Percentiles rank a stretch among this genome's conserved stretches.
Evolutionary conservation across 2,329 filamentous ascomycete species (phyloP).

Genomic region (Alternaria ethzedia): DNA sequence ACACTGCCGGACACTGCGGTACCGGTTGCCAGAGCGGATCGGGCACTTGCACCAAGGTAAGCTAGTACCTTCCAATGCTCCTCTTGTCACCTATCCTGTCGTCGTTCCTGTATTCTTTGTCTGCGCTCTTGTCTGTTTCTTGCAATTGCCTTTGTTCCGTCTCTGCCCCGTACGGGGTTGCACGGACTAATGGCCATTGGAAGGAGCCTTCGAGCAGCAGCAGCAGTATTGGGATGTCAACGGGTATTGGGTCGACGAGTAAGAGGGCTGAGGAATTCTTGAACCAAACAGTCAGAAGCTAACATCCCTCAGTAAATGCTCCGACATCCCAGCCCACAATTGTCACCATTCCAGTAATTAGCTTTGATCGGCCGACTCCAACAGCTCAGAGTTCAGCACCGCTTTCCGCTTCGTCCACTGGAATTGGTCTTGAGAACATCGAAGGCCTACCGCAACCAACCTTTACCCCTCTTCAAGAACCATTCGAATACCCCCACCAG

Average conservation of each 20-base stretch:
- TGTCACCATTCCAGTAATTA: constrained; percentile 8
- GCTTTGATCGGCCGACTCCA: neutral
- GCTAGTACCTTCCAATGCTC: constrained; percentile 26
- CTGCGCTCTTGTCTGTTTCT: constrained; percentile 2
- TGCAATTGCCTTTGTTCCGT: constrained; percentile 21
- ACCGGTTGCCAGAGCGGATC: constrained; percentile 11
- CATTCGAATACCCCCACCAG: constrained; percentile 47
- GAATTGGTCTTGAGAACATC: neutral
- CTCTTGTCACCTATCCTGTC: constrained; percentile 18
- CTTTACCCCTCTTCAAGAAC: neutral
- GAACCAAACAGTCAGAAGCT: neutral
- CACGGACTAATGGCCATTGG: constrained; percentile 34
- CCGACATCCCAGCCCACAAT: constrained; percentile 20
- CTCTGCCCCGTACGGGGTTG: constrained; percentile 23
- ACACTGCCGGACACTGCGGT: neutral
- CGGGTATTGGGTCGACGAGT: constrained; percentile 12
- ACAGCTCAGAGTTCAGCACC: neutral
- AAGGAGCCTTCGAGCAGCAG: constrained; percentile 17
- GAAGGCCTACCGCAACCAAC: neutral
- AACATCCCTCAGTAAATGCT: neutral
- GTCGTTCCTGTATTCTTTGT: constrained; percentile 26
- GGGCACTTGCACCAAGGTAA: constrained; percentile 27
- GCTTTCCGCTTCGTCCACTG: neutral
- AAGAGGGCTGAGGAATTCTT: constrained; percentile 10
- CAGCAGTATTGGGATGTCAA: constrained; percentile 19